phyloP scores from a whole-genome alignment of 176 grass and related monocot genomes.

The Raddia distichophylla region DNA sequence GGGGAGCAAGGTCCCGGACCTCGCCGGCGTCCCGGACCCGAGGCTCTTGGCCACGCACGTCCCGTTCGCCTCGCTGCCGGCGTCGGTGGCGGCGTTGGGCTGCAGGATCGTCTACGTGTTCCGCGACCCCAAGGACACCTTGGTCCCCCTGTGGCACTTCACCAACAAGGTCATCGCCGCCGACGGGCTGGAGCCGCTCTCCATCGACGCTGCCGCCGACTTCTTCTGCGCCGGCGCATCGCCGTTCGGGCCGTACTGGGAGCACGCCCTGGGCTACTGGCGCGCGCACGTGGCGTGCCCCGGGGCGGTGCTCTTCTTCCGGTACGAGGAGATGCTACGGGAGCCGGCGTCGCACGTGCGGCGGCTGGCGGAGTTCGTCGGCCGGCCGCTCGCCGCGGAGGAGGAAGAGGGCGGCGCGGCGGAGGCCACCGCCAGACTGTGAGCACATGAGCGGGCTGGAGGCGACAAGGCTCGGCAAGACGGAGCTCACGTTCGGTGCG shows the following conservation, averaged over 20 bases:
- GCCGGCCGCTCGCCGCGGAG: neutral
- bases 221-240: constrained; percentile 13
- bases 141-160: constrained; percentile 16
- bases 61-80: constrained; percentile 31
- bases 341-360: constrained; percentile 1
- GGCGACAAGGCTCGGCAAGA: constrained; percentile 10
- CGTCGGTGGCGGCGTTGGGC: neutral
- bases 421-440: constrained; percentile 20
- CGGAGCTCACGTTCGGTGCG: neutral
- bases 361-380: constrained; percentile 2
- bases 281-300: neutral
- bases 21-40: constrained; percentile 12
- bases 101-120: constrained; percentile 40
- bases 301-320: constrained; percentile 38
- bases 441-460: constrained; percentile 27
- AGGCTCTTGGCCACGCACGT: constrained; percentile 46
- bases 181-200: neutral
- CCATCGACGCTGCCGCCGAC: neutral
- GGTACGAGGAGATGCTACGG: constrained; percentile 24
- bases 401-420: constrained; percentile 5
- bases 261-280: constrained; percentile 42
- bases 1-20: neutral
- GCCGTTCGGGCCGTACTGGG: constrained; percentile 29
- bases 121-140: constrained; percentile 35
- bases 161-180: neutral